Conservation (phyloP, 495 filamentous ascomycete genomes). For the Aspergillus ellipticus region DNA sequence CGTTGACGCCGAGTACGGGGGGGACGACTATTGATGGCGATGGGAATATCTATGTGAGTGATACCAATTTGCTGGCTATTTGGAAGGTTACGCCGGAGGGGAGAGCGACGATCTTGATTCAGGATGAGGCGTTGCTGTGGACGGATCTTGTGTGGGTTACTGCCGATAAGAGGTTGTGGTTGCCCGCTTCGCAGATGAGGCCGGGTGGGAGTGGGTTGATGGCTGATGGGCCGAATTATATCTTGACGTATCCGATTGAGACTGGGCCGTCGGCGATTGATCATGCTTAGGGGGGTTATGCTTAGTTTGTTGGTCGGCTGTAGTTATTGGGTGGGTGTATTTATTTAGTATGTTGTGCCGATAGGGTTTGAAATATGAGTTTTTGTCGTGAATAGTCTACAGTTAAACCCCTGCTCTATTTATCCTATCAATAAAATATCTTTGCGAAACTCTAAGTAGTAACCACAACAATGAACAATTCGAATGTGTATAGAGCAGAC, state of each 20-base stretch:
- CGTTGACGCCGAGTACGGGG: constrained; percentile 25
- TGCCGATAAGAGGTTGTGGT: constrained; percentile 22
- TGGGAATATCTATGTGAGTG: constrained; percentile 25
- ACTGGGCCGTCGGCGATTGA: background rate
- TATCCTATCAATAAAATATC: too few relatives aligned
- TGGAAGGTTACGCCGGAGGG: constrained; percentile 18
- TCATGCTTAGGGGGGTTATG: background rate
- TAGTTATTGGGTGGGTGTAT: background rate
- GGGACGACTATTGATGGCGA: constrained; percentile 28
- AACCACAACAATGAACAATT: too few relatives aligned
- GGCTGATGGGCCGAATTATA: background rate
- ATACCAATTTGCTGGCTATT: constrained; percentile 24
- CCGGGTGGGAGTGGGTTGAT: constrained; percentile 5
- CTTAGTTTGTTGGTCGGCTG: background rate
- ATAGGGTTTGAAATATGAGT: too few relatives aligned
- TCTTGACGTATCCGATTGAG: background rate
- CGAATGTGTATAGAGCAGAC: too few relatives aligned
- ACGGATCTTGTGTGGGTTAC: constrained; percentile 30
- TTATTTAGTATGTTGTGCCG: background rate
- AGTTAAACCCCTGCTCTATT: too few relatives aligned
- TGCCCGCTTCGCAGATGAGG: constrained; percentile 25
- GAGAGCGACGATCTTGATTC: constrained; percentile 17
- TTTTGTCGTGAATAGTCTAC: too few relatives aligned
- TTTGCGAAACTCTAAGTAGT: too few relatives aligned
- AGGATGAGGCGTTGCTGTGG: constrained; percentile 27